These are phyloP conservation scores for Lipomyces chichibuensis DNA, from an alignment of 805 yeast species.

Conservation along the genomic window DNA sequence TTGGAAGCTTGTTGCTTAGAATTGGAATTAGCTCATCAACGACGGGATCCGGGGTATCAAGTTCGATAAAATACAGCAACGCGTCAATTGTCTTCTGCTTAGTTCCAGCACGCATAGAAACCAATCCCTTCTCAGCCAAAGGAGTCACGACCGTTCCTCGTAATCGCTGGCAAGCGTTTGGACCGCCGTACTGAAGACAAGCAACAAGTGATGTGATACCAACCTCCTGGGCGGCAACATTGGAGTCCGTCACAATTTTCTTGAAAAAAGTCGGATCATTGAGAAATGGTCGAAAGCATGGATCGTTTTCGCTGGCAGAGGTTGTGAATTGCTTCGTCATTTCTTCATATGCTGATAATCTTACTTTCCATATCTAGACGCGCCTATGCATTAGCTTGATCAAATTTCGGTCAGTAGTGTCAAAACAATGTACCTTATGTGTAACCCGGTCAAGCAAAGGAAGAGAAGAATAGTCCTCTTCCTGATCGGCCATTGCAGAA, in stretches of 20 bases:
- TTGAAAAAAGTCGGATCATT: slow-evolving; percentile 59
- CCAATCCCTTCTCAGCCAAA: slow-evolving; percentile 79
- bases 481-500: slow-evolving; percentile 47
- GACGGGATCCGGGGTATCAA: slow-evolving; percentile 65
- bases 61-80: slow-evolving; percentile 63
- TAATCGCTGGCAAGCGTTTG: slow-evolving; percentile 46
- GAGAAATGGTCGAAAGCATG: slow-evolving; percentile 56
- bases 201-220: slow-evolving; percentile 63
- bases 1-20: slow-evolving; percentile 68
- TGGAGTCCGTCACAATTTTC: slow-evolving; percentile 69
- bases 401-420: background rate
- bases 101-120: slow-evolving; percentile 75
- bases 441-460: slow-evolving; percentile 67
- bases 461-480: slow-evolving; percentile 62
- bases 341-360: slow-evolving; percentile 78
- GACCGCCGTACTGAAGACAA: slow-evolving; percentile 61
- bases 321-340: slow-evolving; percentile 54
- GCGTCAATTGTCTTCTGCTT: slow-evolving; percentile 67
- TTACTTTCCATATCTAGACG: slow-evolving; percentile 73
- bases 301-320: slow-evolving; percentile 60
- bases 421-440: slow-evolving; percentile 55
- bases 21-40: slow-evolving; percentile 69
- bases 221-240: slow-evolving; percentile 89
- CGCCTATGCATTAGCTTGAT: slow-evolving; percentile 8
- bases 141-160: slow-evolving; percentile 47